Percentiles rank a stretch among this genome's conserved stretches.
These are phyloP conservation scores for Saturnispora hagleri DNA, from an alignment of 805 yeast species.

Conservation along the genomic window DNA sequence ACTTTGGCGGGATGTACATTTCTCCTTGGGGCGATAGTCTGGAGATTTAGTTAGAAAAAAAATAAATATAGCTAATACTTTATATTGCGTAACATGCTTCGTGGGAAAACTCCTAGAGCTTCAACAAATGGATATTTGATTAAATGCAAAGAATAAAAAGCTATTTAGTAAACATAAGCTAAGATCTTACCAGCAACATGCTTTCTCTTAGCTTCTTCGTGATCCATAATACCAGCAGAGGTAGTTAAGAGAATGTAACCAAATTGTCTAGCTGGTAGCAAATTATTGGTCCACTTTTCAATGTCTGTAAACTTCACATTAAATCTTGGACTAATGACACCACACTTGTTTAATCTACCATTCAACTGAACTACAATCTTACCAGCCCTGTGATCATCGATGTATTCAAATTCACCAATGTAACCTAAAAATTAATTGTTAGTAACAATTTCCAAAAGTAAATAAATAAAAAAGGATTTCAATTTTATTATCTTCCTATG, in stretches of 20 bases:
- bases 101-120: background rate
- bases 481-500: background rate
- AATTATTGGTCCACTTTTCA: slow-evolving; percentile 98
- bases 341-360: slow-evolving; percentile 98
- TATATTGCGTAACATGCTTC: background rate
- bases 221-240: slow-evolving; percentile 99
- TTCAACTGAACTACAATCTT: slow-evolving; percentile 92
- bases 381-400: slow-evolving; percentile 98
- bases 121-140: background rate
- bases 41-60: background rate
- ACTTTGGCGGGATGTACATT: background rate
- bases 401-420: slow-evolving; percentile 97
- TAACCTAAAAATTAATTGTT: slow-evolving; percentile 29
- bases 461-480: background rate
- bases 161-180: slow-evolving; percentile 84
- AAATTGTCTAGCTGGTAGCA: slow-evolving; percentile 98
- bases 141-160: slow-evolving; percentile 1
- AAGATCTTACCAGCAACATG: slow-evolving; percentile 98
- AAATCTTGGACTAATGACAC: slow-evolving; percentile 98
- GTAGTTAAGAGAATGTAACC: slow-evolving; percentile 97
- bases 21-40: background rate
- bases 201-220: slow-evolving; percentile 99
- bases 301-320: slow-evolving; percentile 91
- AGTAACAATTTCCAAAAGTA: background rate
- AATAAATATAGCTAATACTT: background rate